Conservation (phyloP, 2,329 filamentous ascomycete species). For the Fusarium anguioides region DNA sequence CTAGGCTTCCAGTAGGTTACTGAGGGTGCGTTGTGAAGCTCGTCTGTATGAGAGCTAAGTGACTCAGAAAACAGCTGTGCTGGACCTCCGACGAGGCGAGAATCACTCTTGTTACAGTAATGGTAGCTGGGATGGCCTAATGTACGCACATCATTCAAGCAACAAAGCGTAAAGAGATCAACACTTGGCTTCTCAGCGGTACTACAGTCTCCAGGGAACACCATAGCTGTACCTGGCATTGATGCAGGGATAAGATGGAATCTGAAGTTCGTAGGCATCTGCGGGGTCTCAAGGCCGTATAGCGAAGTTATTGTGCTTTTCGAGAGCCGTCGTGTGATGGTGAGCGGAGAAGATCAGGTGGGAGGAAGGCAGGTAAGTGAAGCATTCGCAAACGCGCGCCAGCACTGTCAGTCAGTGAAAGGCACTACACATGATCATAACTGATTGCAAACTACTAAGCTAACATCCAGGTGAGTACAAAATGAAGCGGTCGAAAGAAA, state of each 20-base stretch:
- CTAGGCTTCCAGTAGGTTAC: neutral
- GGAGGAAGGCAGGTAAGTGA: too few species aligned
- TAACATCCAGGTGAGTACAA: too few species aligned
- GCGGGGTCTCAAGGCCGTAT: neutral
- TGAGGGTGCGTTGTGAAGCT: accelerated
- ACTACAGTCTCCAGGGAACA: neutral
- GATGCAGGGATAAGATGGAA: neutral
- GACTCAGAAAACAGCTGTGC: neutral
- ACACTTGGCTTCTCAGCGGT: neutral
- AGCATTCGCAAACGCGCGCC: too few species aligned
- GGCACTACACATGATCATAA: too few species aligned
- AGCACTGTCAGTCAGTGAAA: too few species aligned
- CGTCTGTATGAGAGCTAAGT: accelerated
- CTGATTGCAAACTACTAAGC: too few species aligned
- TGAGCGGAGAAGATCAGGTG: too few species aligned
- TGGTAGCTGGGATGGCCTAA: neutral
- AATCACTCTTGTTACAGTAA: too few species aligned
- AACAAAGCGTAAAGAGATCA: neutral
- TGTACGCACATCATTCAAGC: neutral
- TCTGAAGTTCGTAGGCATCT: accelerated
- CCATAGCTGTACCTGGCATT: neutral
- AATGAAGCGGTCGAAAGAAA: too few species aligned
- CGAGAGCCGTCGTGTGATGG: too few species aligned
- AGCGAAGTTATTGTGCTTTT: too few species aligned
- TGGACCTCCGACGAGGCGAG: neutral